phyloP scores from a whole-genome alignment of 2,329 filamentous ascomycete genomes.

The Talaromyces atroroseus region DNA sequence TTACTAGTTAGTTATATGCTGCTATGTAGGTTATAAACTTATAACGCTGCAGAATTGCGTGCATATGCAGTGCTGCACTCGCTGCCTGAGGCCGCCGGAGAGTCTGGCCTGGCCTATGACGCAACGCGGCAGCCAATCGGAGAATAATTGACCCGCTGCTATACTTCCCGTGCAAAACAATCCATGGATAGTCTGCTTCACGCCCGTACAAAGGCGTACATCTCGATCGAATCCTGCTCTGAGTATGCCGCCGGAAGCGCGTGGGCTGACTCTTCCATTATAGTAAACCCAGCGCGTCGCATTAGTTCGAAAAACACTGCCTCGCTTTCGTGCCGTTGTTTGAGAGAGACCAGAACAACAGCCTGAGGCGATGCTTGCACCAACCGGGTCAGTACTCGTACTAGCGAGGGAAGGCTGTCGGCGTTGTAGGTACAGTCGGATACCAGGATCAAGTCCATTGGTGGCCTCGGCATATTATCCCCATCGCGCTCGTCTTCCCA shows the following conservation, averaged over 20 bases:
- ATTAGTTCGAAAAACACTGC: constrained; percentile 61
- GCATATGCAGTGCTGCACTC: neutral
- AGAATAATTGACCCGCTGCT: neutral
- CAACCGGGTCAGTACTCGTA: constrained; percentile 51
- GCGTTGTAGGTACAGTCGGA: constrained; percentile 71
- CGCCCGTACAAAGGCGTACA: constrained; percentile 8
- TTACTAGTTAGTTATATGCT: too few species aligned
- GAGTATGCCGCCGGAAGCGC: constrained; percentile 28
- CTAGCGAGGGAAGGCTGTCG: constrained; percentile 59
- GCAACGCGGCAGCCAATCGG: neutral
- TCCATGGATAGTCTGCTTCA: neutral
- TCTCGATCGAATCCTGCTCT: constrained; percentile 12
- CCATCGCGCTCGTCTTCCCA: constrained; percentile 54
- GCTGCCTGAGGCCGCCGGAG: neutral
- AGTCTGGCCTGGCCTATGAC: neutral
- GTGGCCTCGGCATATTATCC: constrained; percentile 28
- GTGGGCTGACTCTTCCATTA: constrained; percentile 27
- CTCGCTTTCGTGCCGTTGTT: constrained; percentile 63
- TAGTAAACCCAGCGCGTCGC: constrained; percentile 32
- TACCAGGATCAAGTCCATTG: constrained; percentile 57
- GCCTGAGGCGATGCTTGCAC: constrained; percentile 45
- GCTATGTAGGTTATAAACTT: too few species aligned
- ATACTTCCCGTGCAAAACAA: neutral
- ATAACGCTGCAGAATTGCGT: too few species aligned
- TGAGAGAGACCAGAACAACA: constrained; percentile 57